Conservation (phyloP, 345 rosid genomes). For the Salix udensis region DNA sequence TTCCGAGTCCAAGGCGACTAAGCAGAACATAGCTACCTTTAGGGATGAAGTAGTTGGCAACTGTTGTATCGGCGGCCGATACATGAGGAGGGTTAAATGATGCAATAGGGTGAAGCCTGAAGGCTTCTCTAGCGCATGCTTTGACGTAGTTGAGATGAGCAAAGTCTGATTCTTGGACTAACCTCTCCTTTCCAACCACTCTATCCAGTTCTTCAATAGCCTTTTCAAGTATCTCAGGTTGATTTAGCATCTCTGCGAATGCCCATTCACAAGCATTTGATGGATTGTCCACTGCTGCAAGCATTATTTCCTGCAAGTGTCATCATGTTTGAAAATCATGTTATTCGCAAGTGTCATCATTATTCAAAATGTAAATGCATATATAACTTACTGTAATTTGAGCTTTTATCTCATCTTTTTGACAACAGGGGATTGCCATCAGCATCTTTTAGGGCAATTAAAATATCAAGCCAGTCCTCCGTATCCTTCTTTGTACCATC, state of each 20-base stretch:
- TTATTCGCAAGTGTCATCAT: too few species aligned
- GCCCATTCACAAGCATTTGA: slow-evolving; percentile 57
- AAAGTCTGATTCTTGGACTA: slow-evolving; percentile 50
- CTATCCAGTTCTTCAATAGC: slow-evolving; percentile 46
- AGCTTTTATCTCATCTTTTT: slow-evolving; percentile 44
- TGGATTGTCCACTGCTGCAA: slow-evolving; percentile 55
- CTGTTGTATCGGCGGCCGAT: slow-evolving; percentile 17
- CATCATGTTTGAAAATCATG: neutral
- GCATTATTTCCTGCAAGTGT: slow-evolving; percentile 40
- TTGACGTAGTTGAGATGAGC: slow-evolving; percentile 40
- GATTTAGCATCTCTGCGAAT: slow-evolving; percentile 52
- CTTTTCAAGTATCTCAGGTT: slow-evolving; percentile 36
- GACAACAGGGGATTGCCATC: slow-evolving; percentile 29
- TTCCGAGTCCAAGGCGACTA: slow-evolving; percentile 41
- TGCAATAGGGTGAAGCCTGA: slow-evolving; percentile 45
- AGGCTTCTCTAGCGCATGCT: slow-evolving; percentile 50
- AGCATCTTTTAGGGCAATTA: slow-evolving; percentile 29
- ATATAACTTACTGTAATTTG: slow-evolving; percentile 28
- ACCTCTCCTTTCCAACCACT: slow-evolving; percentile 44
- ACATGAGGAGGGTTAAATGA: slow-evolving; percentile 51
- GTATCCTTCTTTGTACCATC: slow-evolving; percentile 17
- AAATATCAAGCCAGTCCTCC: slow-evolving; percentile 45
- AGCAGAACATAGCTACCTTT: slow-evolving; percentile 47
- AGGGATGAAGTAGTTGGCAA: slow-evolving; percentile 47
- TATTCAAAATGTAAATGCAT: too few species aligned